Base-by-base conservation (phyloP, 2,329 filamentous ascomycete species). In the Rhinocladiella similis region DNA sequence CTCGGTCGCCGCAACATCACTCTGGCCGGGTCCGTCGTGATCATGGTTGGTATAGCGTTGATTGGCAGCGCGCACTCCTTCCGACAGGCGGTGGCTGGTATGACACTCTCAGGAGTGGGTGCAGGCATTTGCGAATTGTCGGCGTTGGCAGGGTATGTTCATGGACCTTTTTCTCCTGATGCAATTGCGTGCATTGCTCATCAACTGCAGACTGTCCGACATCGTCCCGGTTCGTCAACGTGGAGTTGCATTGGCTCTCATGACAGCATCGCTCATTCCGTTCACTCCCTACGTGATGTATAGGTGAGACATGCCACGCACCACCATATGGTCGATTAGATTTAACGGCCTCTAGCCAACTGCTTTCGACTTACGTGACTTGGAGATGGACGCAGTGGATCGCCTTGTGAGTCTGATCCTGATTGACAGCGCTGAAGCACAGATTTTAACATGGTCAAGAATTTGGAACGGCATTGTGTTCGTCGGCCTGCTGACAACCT, bases 341-440 rank as follows among this genome's bases (percentile, higher is more conserved):
- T 10, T 18, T 4, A 39, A 4, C 36, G 3, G 16, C 36, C 36
- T 10, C 4, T 39, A 16, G 76, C 20, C 83, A 87, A 66, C 74
- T 85, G 18, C 77, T 80, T 54, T 72, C 77, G 6, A n/a, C 38
- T 9, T 65, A 77, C 51, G 67, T 68, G 9, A 69, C 62, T 35
- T 78, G 75, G 58, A 22, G 58, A 46, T 61, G 49, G 46, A 19
- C 46, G 4, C n/a, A 45, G 5, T 55, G 58, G 55, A 57, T 61
- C n/a, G 29, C 22, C 18, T 9, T 51, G 48, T 56, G 38, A 52
- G 49, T 38, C 12, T n/a, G n/a, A n/a, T n/a, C n/a, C n/a, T n/a
- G n/a, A n/a, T n/a, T n/a, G n/a, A n/a, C n/a, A n/a, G n/a, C n/a
- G n/a, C n/a, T n/a, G n/a, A n/a, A n/a, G n/a, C n/a, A n/a, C n/a